Evolutionary conservation across 352 stramenopile species (phyloP).

Genomic region (Stephanocyclus meneghinianus): DNA sequence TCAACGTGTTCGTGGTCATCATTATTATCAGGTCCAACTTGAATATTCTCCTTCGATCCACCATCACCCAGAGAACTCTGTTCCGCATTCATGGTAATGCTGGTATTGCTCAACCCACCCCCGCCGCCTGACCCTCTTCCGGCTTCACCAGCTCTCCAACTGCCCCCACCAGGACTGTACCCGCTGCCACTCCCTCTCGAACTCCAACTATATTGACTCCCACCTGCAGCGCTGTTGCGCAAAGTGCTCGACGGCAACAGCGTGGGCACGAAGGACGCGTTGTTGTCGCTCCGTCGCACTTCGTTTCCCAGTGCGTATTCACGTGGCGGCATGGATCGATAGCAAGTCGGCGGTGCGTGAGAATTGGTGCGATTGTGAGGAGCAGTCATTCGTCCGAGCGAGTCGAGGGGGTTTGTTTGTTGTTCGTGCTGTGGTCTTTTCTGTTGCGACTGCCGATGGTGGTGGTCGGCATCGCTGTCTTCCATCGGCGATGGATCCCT

Average conservation of each 20-base stretch:
- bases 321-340: constrained; percentile 7
- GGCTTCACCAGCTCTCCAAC: neutral
- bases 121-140: neutral
- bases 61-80: neutral
- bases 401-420: too few relatives aligned
- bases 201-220: neutral
- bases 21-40: neutral
- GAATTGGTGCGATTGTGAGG: too few relatives aligned
- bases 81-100: neutral
- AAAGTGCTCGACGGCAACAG: neutral
- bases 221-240: neutral
- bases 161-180: neutral
- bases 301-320: constrained; percentile 14
- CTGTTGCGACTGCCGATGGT: too few relatives aligned
- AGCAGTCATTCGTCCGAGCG: too few relatives aligned
- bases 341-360: neutral
- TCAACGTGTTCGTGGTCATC: too few relatives aligned
- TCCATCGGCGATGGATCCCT: too few relatives aligned
- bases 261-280: neutral
- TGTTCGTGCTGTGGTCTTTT: too few relatives aligned
- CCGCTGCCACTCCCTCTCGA: neutral
- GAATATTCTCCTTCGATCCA: neutral
- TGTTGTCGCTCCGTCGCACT: neutral
- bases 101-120: neutral
- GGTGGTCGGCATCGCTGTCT: too few relatives aligned